Evolutionary conservation across 768 basidiomycete genomes (phyloP), one percentile per base, ranked within the genome.

Genomic region (Rhizopogon rudus): DNA sequence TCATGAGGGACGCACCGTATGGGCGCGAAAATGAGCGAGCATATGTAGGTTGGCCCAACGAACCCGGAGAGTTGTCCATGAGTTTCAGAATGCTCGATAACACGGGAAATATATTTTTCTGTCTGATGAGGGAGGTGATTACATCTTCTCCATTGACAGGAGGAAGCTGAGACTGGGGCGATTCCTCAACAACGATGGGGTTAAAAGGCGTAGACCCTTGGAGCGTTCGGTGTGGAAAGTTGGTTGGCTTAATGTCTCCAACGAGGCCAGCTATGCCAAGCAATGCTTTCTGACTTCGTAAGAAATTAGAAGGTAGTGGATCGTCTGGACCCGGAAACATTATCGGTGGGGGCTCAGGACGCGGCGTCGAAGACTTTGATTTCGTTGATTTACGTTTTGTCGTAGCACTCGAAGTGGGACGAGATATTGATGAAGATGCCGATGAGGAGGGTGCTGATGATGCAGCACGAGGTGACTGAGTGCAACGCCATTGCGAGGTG

Each of bases 191-290:
- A 3, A 90, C 75, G 41, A 91, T 91, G 0, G 89, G 88, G 63
- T 90, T 82, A 13, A 75, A 64, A 13, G 83, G 67, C 0, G 80
- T 81, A 2, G 77, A 69, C 5, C 88, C 88, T 37, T 75, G 76
- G 33, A 67, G 64, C 52, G 72, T 74, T 14, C 75, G 70, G 14
- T 63, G 42, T 44, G 14, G 77, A 68, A 22, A 84, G 73, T 39
- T 76, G 74, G 81, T 73, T 25, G 87, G 83, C 52, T 82, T 84
- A 22, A 91, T 74, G 4, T 81, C 81, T 40, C 80, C 82, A 17
- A 91, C 81, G 41, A 87, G 70, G 37, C 89, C 89, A 10, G 89
- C 89, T 16, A 78, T 76, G 8, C 89, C 89, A 7, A 91, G 76
- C 3, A 91, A 73, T 0, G 84, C 83, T 35, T 82, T 75, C 66